phyloP scores from a whole-genome alignment of 2,329 filamentous ascomycete genomes.

The Zasmidium cellare region DNA sequence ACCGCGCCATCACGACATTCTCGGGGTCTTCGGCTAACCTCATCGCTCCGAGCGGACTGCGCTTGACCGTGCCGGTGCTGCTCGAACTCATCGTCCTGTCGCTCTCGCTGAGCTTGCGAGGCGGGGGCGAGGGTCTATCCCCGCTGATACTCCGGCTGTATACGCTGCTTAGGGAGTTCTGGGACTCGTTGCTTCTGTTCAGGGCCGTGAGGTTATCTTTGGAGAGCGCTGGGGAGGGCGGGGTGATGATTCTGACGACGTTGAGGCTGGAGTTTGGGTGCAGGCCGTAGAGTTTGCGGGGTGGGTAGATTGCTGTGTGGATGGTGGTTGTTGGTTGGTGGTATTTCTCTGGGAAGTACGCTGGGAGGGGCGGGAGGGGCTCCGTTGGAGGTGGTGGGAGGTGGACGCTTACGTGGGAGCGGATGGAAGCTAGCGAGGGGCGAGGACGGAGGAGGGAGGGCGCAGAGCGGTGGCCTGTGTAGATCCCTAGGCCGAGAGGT shows the following conservation, averaged over 20 bases:
- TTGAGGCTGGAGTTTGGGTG: constrained; percentile 9
- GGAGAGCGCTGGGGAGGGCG: constrained; percentile 16
- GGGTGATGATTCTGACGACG: constrained; percentile 14
- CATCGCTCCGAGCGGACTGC: constrained; percentile 18
- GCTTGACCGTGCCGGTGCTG: constrained; percentile 18
- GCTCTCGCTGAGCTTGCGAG: constrained; percentile 3
- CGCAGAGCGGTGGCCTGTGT: constrained; percentile 17
- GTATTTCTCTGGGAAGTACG: constrained; percentile 25
- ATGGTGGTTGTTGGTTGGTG: constrained; percentile 12
- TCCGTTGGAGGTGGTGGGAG: constrained; percentile 22
- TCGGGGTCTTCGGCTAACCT: constrained; percentile 10
- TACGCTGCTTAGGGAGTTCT: constrained; percentile 28
- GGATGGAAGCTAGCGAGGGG: constrained; percentile 26
- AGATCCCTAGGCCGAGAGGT: constrained; percentile 26
- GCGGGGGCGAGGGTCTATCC: constrained; percentile 3
- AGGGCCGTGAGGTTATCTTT: constrained; percentile 9
- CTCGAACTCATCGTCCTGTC: constrained; percentile 17
- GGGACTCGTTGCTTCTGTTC: constrained; percentile 21
- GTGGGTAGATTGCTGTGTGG: constrained; percentile 15
- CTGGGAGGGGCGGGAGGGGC: constrained; percentile 29
- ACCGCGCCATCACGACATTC: not conserved
- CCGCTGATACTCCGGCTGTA: constrained; percentile 33
- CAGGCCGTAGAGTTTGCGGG: constrained; percentile 8
- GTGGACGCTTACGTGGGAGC: constrained; percentile 19
- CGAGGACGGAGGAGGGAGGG: constrained; percentile 24